Base-by-base conservation (phyloP, 805 yeast genomes). In the Maudiozyma saulgeensis region DNA sequence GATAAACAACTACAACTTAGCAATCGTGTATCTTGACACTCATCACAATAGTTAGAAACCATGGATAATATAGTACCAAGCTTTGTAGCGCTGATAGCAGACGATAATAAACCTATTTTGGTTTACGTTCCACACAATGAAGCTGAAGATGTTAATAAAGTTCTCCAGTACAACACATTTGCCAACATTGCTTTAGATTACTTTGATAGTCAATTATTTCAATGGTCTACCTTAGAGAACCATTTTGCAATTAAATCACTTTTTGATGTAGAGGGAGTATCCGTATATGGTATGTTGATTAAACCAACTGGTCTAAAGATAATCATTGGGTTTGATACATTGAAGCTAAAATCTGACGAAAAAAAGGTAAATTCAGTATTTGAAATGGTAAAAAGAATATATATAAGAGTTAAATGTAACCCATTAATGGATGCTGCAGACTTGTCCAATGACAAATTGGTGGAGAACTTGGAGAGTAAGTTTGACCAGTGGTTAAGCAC, bases 181-280 rank as follows among this genome's bases (percentile, higher is more conserved):
- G 62, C 68, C 1, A 66, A 66, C 49, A 58, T 62, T 26, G 58
- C 69, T 1, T 32, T 64, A 35, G 69, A 66, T 41, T 64, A 63
- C 44, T 64, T 66, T 43, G 62, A 58, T 12, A 62, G 65, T 52
- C 51, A 52, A 32, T 50, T 61, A 40, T 59, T 57, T 28, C 54
- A 58, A 9, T 61, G 62, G 63, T 41, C 50, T 12, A 47, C 57
- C 21, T 26, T 53, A 2, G 58, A 58, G 31, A 42, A 51, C 2
- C 43, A 53, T n/a, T 51, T 51, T 2, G 50, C 51, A 2, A 51
- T 62, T 8, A 59, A 58, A 28, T 46, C 49, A 23, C 45, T 66
- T 31, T 64, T 63, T 44, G 56, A 62, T 37, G 39, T 63, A n/a
- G 68, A 64, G 43, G 62, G 60, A 6, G 55, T 58, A 1, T 48